Evolutionary conservation across 768 basidiomycete genomes (phyloP).

Genomic region (Leccinum broughii): DNA sequence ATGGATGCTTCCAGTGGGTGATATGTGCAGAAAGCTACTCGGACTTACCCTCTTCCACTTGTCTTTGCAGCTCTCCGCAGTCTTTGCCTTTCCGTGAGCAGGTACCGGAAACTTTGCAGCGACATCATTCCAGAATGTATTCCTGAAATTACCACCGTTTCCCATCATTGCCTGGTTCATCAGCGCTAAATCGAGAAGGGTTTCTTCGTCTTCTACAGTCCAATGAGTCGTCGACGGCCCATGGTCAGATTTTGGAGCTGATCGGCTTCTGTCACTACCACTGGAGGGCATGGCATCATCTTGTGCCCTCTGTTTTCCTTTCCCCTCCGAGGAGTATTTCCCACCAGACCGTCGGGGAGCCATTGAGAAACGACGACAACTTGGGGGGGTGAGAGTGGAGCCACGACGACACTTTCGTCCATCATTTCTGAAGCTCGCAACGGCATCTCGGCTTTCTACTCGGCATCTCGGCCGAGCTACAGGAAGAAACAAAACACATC

Average conservation of each 20-base stretch:
- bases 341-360: neutral
- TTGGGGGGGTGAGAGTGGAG: no score
- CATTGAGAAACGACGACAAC: neutral
- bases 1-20: neutral
- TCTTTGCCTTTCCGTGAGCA: neutral
- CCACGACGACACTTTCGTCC: no score
- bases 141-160: neutral
- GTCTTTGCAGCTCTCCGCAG: neutral
- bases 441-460: no score
- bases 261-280: neutral
- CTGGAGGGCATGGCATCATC: neutral
- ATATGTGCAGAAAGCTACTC: neutral
- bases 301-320: neutral
- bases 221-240: neutral
- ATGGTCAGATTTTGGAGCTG: neutral
- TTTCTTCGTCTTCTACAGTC: neutral
- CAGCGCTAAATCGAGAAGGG: neutral
- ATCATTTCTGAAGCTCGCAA: no score
- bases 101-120: neutral
- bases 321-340: neutral
- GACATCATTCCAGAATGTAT: neutral
- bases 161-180: neutral
- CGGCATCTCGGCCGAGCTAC: no score
- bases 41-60: neutral
- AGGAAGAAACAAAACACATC: no score